phyloP scores from a whole-genome alignment of 768 basidiomycete species.

The Holtermanniella nyarrowii region DNA sequence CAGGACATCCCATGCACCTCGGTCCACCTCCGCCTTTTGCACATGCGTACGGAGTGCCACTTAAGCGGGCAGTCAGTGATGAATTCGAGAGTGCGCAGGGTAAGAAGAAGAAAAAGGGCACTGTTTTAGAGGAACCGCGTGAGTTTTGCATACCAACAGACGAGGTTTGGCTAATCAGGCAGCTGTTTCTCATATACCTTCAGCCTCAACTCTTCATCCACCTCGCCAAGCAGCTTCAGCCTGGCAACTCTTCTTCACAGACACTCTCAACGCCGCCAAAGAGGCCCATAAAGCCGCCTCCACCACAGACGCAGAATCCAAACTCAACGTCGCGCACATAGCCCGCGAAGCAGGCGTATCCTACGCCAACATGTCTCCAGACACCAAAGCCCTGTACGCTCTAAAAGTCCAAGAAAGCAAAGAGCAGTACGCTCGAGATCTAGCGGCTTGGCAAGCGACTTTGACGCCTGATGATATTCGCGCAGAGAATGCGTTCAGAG shows the following conservation, averaged over 20 bases:
- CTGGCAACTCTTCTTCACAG: slow-evolving; percentile 94
- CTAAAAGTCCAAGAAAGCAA: slow-evolving; percentile 73
- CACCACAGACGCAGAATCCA: slow-evolving; percentile 44
- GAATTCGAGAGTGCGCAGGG: no score
- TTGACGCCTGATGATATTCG: slow-evolving; percentile 90
- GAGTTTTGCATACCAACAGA: no score
- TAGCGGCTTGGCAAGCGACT: slow-evolving; percentile 72
- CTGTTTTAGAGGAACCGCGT: no score
- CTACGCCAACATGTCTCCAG: slow-evolving; percentile 64
- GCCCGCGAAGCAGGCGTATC: slow-evolving; percentile 89
- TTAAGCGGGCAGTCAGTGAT: no score
- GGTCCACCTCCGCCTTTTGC: no score
- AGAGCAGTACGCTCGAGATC: slow-evolving; percentile 71
- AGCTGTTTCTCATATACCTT: slow-evolving; percentile 22
- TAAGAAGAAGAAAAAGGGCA: no score
- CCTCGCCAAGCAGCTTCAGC: slow-evolving; percentile 88
- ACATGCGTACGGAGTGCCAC: no score
- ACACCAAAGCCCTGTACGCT: slow-evolving; percentile 78
- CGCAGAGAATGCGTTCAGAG: slow-evolving; percentile 79
- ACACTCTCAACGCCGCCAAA: slow-evolving; percentile 67
- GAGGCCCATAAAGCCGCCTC: slow-evolving; percentile 14
- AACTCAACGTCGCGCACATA: slow-evolving; percentile 88
- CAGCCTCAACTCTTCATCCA: slow-evolving; percentile 69
- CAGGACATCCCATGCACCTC: no score
- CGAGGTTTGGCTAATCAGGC: no score